Base-by-base conservation (phyloP, 768 basidiomycete species). In the Pleurotus tuoliensis region DNA sequence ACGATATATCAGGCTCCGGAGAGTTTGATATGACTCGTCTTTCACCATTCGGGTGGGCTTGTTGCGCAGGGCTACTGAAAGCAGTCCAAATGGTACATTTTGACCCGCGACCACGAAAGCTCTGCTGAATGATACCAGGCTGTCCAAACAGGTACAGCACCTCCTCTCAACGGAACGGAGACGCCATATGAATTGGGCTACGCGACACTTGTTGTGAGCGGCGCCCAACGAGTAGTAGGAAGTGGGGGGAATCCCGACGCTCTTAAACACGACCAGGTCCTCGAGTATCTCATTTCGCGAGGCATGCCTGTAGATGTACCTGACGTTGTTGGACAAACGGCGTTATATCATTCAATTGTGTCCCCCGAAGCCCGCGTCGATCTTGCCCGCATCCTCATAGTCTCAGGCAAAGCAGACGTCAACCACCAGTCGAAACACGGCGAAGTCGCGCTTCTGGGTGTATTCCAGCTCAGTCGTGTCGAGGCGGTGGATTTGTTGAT, bases 381-480 rank as follows among this genome's bases (percentile, higher is more conserved):
- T 61, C 68, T 71, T 0, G 73, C 74, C 7, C 30, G 71, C 71
- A 5, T 66, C 68, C 0, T 61, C 62, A 0, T 20, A n/a, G 64
- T 72, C 55, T 65, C 68, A 11, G 80, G 79, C 3, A 51, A 51
- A 27, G 82, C 81, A 3, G 71, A 82, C 56, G 72, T 77, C 6
- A 76, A 85, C 60, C 69, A 71, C 5, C 80, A 72, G 58, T 79
- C 78, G 52, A 73, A 74, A 13, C 81, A 77, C 54, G 82, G 82
- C 1, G 74, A 73, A 54, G 73, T 79, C 0, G 66, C 82, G 2
- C 44, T 82, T 4, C 64, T 64, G 27, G 64, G 64, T 2, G 67
- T 75, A 0, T 66, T 78, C 15, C 67, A 70, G 51, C 34, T 57
- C 9, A 69, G 69, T 25, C 58, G 73, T 13, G 58, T 71, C 2